A percentile compares a stretch with the other conserved stretches of the same genome.
These are phyloP conservation scores for Exophiala mesophila DNA, from an alignment of 2,329 filamentous ascomycete species.

Conservation along the genomic window DNA sequence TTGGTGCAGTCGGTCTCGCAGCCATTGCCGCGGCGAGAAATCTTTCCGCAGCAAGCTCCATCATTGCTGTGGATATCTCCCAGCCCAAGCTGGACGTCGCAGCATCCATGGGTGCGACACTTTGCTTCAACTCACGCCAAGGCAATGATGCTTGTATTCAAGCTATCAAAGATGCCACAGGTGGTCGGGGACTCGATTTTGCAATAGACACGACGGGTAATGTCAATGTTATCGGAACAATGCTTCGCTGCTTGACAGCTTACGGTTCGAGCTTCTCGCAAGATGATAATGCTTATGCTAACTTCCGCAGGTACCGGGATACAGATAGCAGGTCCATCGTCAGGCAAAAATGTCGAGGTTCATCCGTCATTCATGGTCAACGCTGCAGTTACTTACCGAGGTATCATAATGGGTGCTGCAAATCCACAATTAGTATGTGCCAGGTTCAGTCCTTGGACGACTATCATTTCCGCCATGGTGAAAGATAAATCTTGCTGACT, in stretches of 20 bases:
- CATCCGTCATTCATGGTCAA: not conserved
- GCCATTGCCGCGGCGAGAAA: slow-evolving; percentile 31
- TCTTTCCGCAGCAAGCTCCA: slow-evolving; percentile 2
- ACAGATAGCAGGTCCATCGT: not conserved
- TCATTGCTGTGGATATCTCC: slow-evolving; percentile 46
- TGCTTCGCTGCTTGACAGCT: no score
- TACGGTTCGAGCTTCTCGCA: no score
- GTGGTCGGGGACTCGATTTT: not conserved
- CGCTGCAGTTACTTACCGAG: not conserved
- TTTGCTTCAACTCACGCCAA: slow-evolving; percentile 20
- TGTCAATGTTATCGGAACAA: no score
- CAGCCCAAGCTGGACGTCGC: slow-evolving; percentile 39
- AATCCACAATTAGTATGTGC: not conserved
- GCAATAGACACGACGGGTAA: not conserved
- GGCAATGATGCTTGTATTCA: slow-evolving; percentile 4
- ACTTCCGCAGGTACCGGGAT: not conserved
- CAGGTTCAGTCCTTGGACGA: not conserved
- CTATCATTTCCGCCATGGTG: not conserved
- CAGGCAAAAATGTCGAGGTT: not conserved
- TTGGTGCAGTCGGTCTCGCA: slow-evolving; percentile 31
- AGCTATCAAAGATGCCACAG: not conserved
- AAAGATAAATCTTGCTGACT: not conserved
- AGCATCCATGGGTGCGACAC: slow-evolving; percentile 9
- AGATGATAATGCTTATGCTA: no score
- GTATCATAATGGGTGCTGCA: not conserved